Base-by-base conservation (phyloP, 2,329 filamentous ascomycete genomes). In the Curvularia sp. region DNA sequence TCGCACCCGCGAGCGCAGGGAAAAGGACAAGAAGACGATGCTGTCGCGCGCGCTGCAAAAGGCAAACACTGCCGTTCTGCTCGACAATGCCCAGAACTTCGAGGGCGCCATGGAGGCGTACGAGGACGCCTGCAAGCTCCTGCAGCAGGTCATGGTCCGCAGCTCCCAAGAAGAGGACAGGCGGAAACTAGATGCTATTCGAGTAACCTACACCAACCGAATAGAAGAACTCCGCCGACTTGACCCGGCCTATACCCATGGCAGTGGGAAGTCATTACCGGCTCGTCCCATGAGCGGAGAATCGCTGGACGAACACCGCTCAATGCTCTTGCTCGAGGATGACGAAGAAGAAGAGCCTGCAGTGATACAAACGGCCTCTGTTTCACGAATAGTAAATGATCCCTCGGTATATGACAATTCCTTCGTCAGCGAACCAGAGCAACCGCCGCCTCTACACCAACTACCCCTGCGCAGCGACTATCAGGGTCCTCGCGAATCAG, bases 41-140 rank as follows among this genome's bases (percentile, higher is more conserved):
- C 84, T 99, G 35, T 97, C 94, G n/a, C 91, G 91, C 68, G 95
- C 95, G 0, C 81, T 99, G 54, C 90, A 96, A 74, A 97, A 97
- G 79, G 95, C 95, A 49, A 97, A 99, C 73, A 94, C 92, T 12
- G 95, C 95, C 22, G 95, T 99, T 26, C 86, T 97, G 66, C 85
- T 99, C 41, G 95, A 99, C 79, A 98, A 97, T 84, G 93, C 92
- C 13, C 91, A 95, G 71, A 97, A 98, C 72, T 94, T 95, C 63
- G 91, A 94, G 75, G 93, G 92, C 41, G 95, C 95, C 18, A 89
- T 96, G 73, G 87, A 92, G 70, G 93, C 94, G 13, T 99, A 99
- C 75, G 84, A 86, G 10, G 95, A 99, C 78, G 95, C 96, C 4
- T 99, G 95, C 74, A 86, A 89, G 55, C 82, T 99, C 58, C 81